Conservation (phyloP, 805 yeast genomes). For the Nakazawaea molendinolei region DNA sequence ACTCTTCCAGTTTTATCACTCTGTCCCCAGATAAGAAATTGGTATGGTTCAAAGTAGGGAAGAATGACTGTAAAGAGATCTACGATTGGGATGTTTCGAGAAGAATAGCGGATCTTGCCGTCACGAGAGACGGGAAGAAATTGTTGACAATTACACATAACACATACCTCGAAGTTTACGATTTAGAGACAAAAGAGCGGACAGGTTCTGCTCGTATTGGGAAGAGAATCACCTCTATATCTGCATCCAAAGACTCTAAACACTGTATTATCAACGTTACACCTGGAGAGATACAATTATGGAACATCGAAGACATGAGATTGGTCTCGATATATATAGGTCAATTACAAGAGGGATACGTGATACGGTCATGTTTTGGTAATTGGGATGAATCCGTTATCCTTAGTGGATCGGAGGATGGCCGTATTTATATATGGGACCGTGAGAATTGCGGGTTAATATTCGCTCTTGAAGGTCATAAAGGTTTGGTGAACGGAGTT, state of each 20-base stretch:
- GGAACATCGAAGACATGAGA: conserved; percentile 61
- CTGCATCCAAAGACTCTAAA: conserved; percentile 49
- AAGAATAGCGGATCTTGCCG: conserved; percentile 62
- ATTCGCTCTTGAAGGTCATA: conserved; percentile 55
- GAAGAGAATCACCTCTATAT: conserved; percentile 58
- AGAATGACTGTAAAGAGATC: conserved; percentile 24
- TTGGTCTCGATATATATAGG: conserved; percentile 64
- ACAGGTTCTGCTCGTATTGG: conserved; percentile 43
- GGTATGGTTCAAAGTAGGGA: conserved; percentile 34
- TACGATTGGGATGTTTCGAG: conserved; percentile 28
- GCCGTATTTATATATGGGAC: conserved; percentile 73
- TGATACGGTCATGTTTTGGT: conserved; percentile 75
- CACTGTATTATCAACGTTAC: conserved; percentile 56
- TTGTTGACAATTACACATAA: conserved; percentile 63
- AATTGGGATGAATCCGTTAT: conserved; percentile 62
- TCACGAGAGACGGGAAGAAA: conserved; percentile 56
- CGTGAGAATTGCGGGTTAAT: conserved; percentile 62
- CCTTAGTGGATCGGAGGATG: conserved; percentile 82
- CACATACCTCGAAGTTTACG: conserved; percentile 54
- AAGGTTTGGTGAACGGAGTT: conserved; percentile 66
- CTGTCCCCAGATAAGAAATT: conserved; percentile 75
- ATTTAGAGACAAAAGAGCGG: conserved; percentile 32
- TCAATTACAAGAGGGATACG: conserved; percentile 60
- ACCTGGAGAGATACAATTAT: conserved; percentile 72
- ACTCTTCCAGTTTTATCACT: conserved; percentile 47